Evolutionary conservation across 768 basidiomycete genomes (phyloP).

Genomic region (Mycena venus): DNA sequence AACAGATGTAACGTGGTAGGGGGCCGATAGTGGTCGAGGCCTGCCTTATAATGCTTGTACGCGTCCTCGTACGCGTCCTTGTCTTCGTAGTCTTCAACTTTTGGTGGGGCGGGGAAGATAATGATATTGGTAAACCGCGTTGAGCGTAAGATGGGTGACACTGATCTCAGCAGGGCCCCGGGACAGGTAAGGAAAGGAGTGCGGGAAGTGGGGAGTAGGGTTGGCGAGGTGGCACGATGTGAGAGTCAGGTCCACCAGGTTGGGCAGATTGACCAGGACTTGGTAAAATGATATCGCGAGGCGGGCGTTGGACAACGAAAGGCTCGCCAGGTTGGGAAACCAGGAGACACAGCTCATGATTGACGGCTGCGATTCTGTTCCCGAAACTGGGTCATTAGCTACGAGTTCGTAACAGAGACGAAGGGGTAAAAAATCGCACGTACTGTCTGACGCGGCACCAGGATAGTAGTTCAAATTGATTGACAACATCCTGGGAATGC

Average conservation of each 20-base stretch:
- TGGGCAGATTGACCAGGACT: background rate
- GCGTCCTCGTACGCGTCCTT: background rate
- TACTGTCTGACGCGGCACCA: no score
- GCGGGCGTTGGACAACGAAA: background rate
- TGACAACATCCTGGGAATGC: background rate
- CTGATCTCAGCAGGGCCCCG: background rate
- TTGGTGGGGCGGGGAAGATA: background rate
- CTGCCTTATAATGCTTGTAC: no score
- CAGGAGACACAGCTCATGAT: background rate
- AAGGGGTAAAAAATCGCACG: no score
- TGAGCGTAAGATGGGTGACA: background rate
- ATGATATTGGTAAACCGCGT: background rate
- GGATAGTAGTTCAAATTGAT: background rate
- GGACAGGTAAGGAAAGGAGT: background rate
- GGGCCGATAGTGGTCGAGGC: background rate
- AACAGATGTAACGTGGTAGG: background rate
- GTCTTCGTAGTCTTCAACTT: background rate
- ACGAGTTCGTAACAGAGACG: no score
- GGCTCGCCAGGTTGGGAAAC: background rate
- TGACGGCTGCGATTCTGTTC: background rate
- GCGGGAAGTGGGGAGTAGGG: background rate
- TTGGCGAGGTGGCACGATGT: background rate
- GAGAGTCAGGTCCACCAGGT: constrained; percentile 1
- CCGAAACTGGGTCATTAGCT: background rate
- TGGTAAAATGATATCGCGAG: background rate